phyloP scores from a whole-genome alignment of 768 basidiomycete genomes.

The Coprinellus micaceus region DNA sequence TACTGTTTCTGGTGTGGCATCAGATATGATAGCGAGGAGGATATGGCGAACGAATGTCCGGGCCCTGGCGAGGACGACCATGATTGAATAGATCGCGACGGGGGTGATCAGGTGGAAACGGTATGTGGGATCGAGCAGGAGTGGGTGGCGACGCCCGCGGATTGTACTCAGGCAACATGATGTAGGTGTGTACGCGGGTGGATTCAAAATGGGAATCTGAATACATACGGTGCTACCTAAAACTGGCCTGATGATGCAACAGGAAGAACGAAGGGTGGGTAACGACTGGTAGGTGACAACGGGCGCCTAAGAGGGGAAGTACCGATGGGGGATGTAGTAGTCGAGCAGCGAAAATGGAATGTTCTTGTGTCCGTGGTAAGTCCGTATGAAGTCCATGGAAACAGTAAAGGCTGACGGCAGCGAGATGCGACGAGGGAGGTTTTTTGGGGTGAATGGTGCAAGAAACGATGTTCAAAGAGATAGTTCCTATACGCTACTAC shows the following conservation, averaged over 20 bases:
- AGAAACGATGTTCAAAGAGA: background rate
- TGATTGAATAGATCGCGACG: slow-evolving; percentile 45
- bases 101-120: background rate
- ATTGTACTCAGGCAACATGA: too few relatives aligned
- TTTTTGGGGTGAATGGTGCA: too few relatives aligned
- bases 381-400: too few relatives aligned
- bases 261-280: background rate
- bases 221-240: background rate
- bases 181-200: background rate
- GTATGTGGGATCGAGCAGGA: too few relatives aligned
- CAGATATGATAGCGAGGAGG: slow-evolving; percentile 58
- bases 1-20: slow-evolving; percentile 93
- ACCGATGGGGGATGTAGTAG: background rate
- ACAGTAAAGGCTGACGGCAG: too few relatives aligned
- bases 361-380: background rate
- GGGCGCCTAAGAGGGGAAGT: background rate
- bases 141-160: too few relatives aligned
- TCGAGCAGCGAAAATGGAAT: too few relatives aligned
- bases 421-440: too few relatives aligned
- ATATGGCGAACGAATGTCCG: slow-evolving; percentile 66
- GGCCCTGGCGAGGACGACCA: slow-evolving; percentile 76
- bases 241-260: background rate
- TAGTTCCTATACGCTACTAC: too few relatives aligned
- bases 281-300: background rate
- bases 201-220: background rate